Base-by-base conservation (phyloP, 2,329 filamentous ascomycete species). In the Pseudonectria buxi region DNA sequence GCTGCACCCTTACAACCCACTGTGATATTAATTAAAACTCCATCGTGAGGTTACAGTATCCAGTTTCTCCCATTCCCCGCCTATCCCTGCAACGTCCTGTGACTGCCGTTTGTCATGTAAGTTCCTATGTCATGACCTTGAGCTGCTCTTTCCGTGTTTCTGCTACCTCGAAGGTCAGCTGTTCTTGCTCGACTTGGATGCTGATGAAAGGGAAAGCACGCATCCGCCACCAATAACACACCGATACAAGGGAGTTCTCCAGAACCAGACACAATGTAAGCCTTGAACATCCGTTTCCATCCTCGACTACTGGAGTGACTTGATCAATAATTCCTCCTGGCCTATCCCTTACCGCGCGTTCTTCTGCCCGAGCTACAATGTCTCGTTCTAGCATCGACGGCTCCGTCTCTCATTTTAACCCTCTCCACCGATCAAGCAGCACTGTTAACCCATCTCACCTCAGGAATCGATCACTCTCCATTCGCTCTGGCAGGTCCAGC, bases 381-480 rank as follows among this genome's bases (percentile, higher is more conserved):
- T 57, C 57, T 39, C 56, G 53, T 11, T 49, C 47, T 24, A 60
- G 55, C 38, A 52, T 56, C 26, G 59, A 62, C 25, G 41, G 46
- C 33, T 53, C 50, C 26, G 31, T 49, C 25, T 37, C 50, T 11
- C 42, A 43, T 26, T 48, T 43, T 29, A 38, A 34, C 24, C 48
- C 37, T 22, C 36, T 35, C 6, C 35, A 45, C 16, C 35, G 47
- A 5, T 33, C 32, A 3, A 54, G 57, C 32, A 43, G 35, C 16
- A 33, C 44, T 10, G 38, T 56, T 61, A 56, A 62, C 46, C 34
- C 44, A 10, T 29, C 43, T 4, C 33, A 41, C n/a, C 34, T 25
- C 50, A 85, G 81, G 81, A 82, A 84, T 54, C 83, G 83, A 53
- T 76, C 79, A 41, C 73, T 86, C 41, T 87, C 83, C 22, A 76